Evolutionary conservation across 345 rosid genomes (phyloP), one percentile per base, ranked within the genome.

Genomic region (Moricandia moricandioides): DNA sequence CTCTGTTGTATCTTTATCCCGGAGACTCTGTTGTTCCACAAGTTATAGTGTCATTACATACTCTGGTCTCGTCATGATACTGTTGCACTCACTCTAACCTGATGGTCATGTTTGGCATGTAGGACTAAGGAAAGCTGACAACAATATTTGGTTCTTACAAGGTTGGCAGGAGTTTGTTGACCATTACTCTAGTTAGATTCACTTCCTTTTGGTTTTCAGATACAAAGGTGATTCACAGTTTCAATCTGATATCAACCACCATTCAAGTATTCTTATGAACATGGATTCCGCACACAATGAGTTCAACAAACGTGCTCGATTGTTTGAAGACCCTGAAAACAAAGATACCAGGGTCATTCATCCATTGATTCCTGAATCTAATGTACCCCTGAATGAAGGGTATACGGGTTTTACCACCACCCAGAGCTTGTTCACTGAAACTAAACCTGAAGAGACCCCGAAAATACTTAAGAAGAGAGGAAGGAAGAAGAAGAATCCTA

Each of bases 61-160:
- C 47, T 40, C 54, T 47, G 18, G 54, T 47, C 54, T 47, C 13
- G 54, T 47, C n/a, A n/a, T 45, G 52, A 45, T 14, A 83, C 81
- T 80, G 88, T 79, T 75, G 84, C 85, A 18, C 88, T 92, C 80
- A 85, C 82, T 70, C 88, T 85, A 40, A 66, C 89, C 97, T 39
- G 86, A 79, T 78, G 89, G 89, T 82, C 85, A 77, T 76, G 82
- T 84, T 72, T 92, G 88, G 78, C 86, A 82, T 45, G 85, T 84
- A 61, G 96, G 96, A 78, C 82, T 92, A 71, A 82, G 77, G 78
- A 92, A 85, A 86, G 83, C 74, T 70, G 88, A 86, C 45, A 80
- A 82, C 82, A 89, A 83, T 80, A 72, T 84, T 67, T 92, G 93
- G 97, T 88, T 89, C 75, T 79, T 68, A 88, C 87, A 39, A 39